Conservation (phyloP, 1,139 yeast species). For the Candida sanyaensis region DNA sequence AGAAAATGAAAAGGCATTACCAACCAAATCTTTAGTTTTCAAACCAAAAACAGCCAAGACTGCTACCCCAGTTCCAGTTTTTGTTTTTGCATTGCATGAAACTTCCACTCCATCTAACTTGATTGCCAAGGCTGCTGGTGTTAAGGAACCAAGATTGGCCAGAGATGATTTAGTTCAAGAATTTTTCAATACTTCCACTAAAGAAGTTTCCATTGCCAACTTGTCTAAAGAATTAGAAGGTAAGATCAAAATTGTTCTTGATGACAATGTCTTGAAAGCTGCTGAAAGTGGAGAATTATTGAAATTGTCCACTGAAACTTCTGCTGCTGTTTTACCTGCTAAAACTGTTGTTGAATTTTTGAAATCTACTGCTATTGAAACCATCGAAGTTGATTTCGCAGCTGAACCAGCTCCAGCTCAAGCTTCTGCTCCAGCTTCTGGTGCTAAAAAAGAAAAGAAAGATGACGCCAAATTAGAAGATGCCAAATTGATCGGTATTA, state of each 20-base stretch:
- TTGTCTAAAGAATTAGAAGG: conserved; percentile 56
- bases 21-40: conserved; percentile 78
- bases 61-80: conserved; percentile 78
- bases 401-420: conserved; percentile 45
- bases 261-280: conserved; percentile 49
- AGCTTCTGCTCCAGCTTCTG: conserved; percentile 29
- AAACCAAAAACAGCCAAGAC: conserved; percentile 90
- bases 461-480: conserved; percentile 69
- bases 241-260: conserved; percentile 68
- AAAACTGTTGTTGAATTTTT: conserved; percentile 54
- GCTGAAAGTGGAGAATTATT: conserved; percentile 44
- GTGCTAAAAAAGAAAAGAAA: conserved; percentile 35
- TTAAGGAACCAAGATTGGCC: conserved; percentile 87
- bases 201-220: conserved; percentile 67
- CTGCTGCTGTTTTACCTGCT: conserved; percentile 59
- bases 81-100: conserved; percentile 72
- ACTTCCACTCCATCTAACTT: conserved; percentile 70
- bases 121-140: conserved; percentile 68
- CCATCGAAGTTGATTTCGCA: conserved; percentile 58
- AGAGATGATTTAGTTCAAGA: conserved; percentile 74
- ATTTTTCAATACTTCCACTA: conserved; percentile 64
- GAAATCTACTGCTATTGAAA: conserved; percentile 57
- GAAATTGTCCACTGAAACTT: conserved; percentile 59
- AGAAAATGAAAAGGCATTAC: conserved; percentile 40
- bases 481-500: conserved; percentile 93